phyloP scores from a whole-genome alignment of 2,329 filamentous ascomycete genomes.

The Fusarium nygamai region DNA sequence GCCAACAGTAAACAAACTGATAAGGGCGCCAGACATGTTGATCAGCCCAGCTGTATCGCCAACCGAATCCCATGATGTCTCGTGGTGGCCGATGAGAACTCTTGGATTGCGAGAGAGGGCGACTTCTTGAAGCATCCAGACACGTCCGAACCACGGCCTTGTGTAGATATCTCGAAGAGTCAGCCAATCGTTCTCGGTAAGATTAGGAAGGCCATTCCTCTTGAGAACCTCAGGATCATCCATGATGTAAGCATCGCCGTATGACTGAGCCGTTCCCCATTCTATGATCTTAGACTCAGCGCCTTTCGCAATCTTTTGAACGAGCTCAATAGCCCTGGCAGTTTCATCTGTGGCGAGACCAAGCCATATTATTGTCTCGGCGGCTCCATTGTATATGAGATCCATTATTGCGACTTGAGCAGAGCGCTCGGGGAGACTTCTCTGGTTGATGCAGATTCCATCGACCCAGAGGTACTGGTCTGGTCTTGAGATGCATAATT shows the following conservation, averaged over 20 bases:
- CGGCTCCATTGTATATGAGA: neutral
- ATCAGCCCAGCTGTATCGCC: neutral
- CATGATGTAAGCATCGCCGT: slow-evolving; percentile 29
- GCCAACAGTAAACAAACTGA: neutral
- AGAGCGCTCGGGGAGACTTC: neutral
- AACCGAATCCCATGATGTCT: neutral
- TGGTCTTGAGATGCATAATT: neutral
- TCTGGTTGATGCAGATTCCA: neutral
- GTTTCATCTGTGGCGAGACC: neutral
- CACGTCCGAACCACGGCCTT: slow-evolving; percentile 42
- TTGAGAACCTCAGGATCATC: slow-evolving; percentile 20
- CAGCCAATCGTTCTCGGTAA: slow-evolving; percentile 24
- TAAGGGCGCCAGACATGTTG: neutral
- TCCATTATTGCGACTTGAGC: neutral
- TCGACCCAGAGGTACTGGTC: neutral
- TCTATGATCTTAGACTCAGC: slow-evolving; percentile 22
- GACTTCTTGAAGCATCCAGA: slow-evolving; percentile 36
- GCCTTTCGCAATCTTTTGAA: neutral
- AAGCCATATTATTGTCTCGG: neutral
- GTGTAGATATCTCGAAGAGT: slow-evolving; percentile 27
- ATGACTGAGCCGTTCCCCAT: slow-evolving; percentile 17
- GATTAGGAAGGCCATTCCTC: slow-evolving; percentile 29
- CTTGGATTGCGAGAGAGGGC: neutral
- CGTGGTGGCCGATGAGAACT: neutral
- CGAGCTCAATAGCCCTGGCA: neutral